Evolutionary conservation across 73 alveolate species (phyloP).

Genomic region (Tetrahymena borealis): DNA sequence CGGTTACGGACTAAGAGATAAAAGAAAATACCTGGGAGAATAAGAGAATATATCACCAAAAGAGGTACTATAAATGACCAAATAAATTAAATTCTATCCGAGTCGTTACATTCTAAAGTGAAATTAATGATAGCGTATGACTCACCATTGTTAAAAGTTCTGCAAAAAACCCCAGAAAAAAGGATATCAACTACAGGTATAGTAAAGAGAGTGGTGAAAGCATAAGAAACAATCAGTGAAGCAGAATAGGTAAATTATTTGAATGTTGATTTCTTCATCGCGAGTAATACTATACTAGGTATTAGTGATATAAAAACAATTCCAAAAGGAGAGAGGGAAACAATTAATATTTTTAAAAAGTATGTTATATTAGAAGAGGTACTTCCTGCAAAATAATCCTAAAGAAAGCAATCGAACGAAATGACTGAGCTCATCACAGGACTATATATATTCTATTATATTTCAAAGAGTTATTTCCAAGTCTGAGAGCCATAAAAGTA

Average conservation of each 20-base stretch:
- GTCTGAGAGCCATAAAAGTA: neutral
- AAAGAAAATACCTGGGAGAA: neutral
- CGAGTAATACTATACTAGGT: neutral
- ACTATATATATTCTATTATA: neutral
- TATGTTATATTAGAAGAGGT: neutral
- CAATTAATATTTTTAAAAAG: neutral
- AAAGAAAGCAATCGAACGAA: neutral
- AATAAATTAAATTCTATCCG: neutral
- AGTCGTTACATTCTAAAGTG: neutral
- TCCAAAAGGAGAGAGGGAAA: neutral
- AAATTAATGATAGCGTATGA: neutral
- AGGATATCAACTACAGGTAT: neutral
- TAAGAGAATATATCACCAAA: neutral
- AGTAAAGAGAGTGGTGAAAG: neutral
- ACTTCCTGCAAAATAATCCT: too few species aligned
- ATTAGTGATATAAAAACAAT: neutral
- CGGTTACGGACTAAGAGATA: neutral
- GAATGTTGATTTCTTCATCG: neutral
- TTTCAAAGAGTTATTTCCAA: neutral
- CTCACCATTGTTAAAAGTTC: neutral
- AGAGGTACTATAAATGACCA: neutral
- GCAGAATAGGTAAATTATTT: neutral
- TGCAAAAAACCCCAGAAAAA: neutral
- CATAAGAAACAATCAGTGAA: neutral
- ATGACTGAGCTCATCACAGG: neutral